Evolutionary conservation across 495 filamentous ascomycete genomes (phyloP).

Genomic region (Tuber indicum): DNA sequence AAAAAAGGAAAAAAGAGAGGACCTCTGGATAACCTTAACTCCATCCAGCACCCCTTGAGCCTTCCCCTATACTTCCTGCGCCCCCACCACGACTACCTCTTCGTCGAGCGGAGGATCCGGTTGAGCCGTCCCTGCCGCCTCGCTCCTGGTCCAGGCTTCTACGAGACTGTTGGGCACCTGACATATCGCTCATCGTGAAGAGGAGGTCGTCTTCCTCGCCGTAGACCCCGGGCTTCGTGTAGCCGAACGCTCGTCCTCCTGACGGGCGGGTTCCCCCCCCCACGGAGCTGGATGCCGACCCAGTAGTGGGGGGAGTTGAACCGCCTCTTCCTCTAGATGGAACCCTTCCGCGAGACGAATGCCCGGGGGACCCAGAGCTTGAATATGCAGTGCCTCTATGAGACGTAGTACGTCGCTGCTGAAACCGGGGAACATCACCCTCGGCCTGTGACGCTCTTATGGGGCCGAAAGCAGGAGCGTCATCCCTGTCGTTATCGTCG

Average conservation of each 20-base stretch:
- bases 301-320: constrained; percentile 14
- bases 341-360: constrained; percentile 11
- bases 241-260: constrained; percentile 35
- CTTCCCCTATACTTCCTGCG: constrained; percentile 15
- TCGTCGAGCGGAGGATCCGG: constrained; percentile 16
- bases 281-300: constrained; percentile 15
- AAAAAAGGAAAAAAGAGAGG: neutral
- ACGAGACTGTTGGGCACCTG: constrained; percentile 31
- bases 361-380: constrained; percentile 19
- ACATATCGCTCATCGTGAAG: constrained; percentile 42
- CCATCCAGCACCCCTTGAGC: constrained; percentile 17
- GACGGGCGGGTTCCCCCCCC: constrained; percentile 14
- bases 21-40: constrained; percentile 5
- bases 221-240: constrained; percentile 17
- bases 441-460: constrained; percentile 20
- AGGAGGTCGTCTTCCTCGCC: constrained; percentile 39
- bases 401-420: constrained; percentile 12
- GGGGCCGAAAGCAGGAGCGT: constrained; percentile 26
- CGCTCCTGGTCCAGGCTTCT: constrained; percentile 35
- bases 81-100: constrained; percentile 19
- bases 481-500: constrained; percentile 21
- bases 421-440: constrained; percentile 19
- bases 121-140: constrained; percentile 18
- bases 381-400: constrained; percentile 12
- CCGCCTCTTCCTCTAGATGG: constrained; percentile 11